phyloP scores from a whole-genome alignment of 192 early-diverging fungal genomes.

The Oehlia diaphana region DNA sequence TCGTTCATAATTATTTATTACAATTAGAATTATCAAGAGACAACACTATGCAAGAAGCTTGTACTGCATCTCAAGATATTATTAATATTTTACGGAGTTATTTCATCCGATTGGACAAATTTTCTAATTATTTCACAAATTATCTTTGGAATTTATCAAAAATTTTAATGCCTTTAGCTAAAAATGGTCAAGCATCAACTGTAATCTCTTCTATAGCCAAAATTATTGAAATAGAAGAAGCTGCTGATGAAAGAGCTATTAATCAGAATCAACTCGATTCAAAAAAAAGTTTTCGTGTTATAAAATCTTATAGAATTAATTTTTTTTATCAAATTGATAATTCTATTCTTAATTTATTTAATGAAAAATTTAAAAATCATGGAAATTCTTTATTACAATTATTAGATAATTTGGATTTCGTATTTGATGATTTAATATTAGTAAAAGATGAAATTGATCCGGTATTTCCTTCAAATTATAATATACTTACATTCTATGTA shows the following conservation, averaged over 20 bases:
- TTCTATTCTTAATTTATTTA: slow-evolving; percentile 63
- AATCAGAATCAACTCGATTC: no score
- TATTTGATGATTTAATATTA: slow-evolving; percentile 86
- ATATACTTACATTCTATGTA: slow-evolving; percentile 90
- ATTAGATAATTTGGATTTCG: slow-evolving; percentile 71
- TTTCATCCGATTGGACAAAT: slow-evolving; percentile 78
- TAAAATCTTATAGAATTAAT: slow-evolving; percentile 64
- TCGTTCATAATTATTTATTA: slow-evolving; percentile 85
- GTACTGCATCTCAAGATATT: slow-evolving; percentile 66
- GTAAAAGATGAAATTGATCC: slow-evolving; percentile 87
- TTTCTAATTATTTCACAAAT: slow-evolving; percentile 79
- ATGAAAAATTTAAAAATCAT: slow-evolving; percentile 58
- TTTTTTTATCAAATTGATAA: slow-evolving; percentile 74
- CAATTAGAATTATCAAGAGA: slow-evolving; percentile 87
- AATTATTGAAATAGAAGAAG: slow-evolving; percentile 92
- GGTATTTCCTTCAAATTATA: slow-evolving; percentile 86
- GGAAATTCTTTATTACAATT: slow-evolving; percentile 59
- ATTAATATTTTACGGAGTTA: slow-evolving; percentile 80
- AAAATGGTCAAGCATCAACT: slow-evolving; percentile 58
- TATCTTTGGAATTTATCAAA: slow-evolving; percentile 86
- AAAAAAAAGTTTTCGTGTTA: background rate
- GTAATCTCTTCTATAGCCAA: slow-evolving; percentile 85
- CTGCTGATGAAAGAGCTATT: slow-evolving; percentile 71
- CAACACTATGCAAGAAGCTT: slow-evolving; percentile 73
- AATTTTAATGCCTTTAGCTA: slow-evolving; percentile 76